Conservation (phyloP, 2,329 filamentous ascomycete species). For the Bipolaris cookei region DNA sequence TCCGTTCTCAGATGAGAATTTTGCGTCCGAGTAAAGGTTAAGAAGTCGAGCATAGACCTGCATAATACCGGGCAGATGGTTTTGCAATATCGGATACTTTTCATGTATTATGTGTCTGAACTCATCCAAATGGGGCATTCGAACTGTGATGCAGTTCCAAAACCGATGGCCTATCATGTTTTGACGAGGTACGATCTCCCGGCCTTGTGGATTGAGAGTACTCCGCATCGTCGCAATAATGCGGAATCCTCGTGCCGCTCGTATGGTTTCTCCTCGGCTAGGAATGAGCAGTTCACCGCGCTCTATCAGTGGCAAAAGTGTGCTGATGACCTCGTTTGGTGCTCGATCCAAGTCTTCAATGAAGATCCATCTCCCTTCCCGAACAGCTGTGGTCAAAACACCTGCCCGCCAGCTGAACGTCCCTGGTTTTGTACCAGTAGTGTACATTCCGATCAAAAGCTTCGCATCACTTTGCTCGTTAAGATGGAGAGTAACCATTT, state of each 20-base stretch:
- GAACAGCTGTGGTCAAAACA: slow-evolving; percentile 90
- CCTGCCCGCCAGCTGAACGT: slow-evolving; percentile 93
- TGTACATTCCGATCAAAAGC: slow-evolving; percentile 91
- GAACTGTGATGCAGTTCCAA: slow-evolving; percentile 79
- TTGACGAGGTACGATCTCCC: slow-evolving; percentile 71
- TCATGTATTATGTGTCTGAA: slow-evolving; percentile 74
- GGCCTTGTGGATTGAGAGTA: slow-evolving; percentile 66
- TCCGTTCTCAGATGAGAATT: slow-evolving; percentile 60
- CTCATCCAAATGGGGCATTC: slow-evolving; percentile 70
- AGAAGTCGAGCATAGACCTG: slow-evolving; percentile 60
- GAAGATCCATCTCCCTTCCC: slow-evolving; percentile 93
- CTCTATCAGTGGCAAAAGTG: slow-evolving; percentile 89
- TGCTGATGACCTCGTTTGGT: slow-evolving; percentile 92
- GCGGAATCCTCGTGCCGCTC: slow-evolving; percentile 82
- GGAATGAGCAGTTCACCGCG: slow-evolving; percentile 89
- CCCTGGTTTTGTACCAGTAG: slow-evolving; percentile 83
- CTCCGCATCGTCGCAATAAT: slow-evolving; percentile 92
- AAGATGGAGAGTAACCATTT: slow-evolving; percentile 91
- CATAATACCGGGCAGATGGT: slow-evolving; percentile 62
- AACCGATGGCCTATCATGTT: slow-evolving; percentile 82
- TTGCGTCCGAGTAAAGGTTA: slow-evolving; percentile 50
- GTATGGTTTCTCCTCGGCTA: slow-evolving; percentile 83
- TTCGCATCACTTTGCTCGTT: slow-evolving; percentile 99
- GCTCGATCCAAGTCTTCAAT: slow-evolving; percentile 97
- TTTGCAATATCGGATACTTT: slow-evolving; percentile 72